These are phyloP conservation scores for Teratosphaeria epicoccoides DNA, from an alignment of 2,329 filamentous ascomycete genomes.

Conservation along the genomic window DNA sequence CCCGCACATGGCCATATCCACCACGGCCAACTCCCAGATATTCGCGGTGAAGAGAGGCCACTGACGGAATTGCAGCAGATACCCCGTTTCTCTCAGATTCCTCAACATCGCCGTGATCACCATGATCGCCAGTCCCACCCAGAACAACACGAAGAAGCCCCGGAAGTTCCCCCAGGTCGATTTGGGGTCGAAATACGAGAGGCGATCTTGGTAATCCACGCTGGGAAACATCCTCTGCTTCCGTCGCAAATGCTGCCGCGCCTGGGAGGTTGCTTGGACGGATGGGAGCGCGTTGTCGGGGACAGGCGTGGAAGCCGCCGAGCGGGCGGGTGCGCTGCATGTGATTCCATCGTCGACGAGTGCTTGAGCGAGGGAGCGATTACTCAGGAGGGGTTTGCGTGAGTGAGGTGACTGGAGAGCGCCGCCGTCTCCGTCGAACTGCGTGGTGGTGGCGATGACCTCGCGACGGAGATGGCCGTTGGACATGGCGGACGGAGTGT, in stretches of 20 bases:
- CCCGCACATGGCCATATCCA: constrained; percentile 74
- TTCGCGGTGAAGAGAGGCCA: constrained; percentile 84
- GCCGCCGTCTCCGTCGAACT: background rate
- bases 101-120: constrained; percentile 86
- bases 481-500: background rate
- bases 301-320: background rate
- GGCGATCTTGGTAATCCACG: constrained; percentile 77
- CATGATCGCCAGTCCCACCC: constrained; percentile 95
- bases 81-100: constrained; percentile 89
- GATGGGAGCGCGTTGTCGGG: constrained; percentile 89
- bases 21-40: constrained; percentile 73
- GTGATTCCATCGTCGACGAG: background rate
- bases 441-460: background rate
- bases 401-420: background rate
- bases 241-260: constrained; percentile 64
- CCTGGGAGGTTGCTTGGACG: constrained; percentile 71
- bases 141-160: constrained; percentile 96
- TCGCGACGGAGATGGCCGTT: background rate
- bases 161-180: constrained; percentile 91
- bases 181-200: constrained; percentile 89
- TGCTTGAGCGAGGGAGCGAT: background rate
- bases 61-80: constrained; percentile 72
- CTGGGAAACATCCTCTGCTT: constrained; percentile 75
- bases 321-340: background rate
- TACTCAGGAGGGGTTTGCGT: background rate